Percentiles rank a stretch among this genome's conserved stretches.
Evolutionary conservation across 1,139 yeast species (phyloP).

Genomic region (Pneumocystis murina): DNA sequence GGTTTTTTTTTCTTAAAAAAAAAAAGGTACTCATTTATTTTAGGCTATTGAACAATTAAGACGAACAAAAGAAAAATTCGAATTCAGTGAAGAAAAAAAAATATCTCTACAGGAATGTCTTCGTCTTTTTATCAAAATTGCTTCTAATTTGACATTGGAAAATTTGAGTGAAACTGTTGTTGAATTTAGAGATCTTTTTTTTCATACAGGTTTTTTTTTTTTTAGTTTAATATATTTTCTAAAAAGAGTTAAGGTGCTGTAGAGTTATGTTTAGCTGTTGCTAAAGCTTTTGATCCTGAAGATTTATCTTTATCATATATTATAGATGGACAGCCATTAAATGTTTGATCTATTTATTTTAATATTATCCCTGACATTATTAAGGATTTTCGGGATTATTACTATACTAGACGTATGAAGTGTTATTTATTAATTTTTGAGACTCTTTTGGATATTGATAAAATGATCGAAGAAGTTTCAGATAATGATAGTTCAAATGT

Average conservation of each 20-base stretch:
- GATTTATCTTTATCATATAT: conserved; percentile 42
- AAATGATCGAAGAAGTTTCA: conserved; percentile 33
- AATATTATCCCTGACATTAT: not conserved
- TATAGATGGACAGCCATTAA: conserved; percentile 34
- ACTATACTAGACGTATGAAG: conserved; percentile 37
- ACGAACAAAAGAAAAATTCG: conserved; percentile 41
- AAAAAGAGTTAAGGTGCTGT: conserved; percentile 45
- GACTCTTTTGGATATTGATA: conserved; percentile 57
- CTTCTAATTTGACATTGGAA: conserved; percentile 61
- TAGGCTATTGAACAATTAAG: conserved; percentile 76
- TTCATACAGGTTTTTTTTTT: conserved; percentile 32
- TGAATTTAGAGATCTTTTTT: conserved; percentile 63
- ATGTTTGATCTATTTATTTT: conserved; percentile 13
- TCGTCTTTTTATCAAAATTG: conserved; percentile 61
- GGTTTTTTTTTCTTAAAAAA: not conserved
- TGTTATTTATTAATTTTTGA: conserved; percentile 63
- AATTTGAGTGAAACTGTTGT: conserved; percentile 67
- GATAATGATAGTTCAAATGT: conserved; percentile 21
- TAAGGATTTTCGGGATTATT: conserved; percentile 32
- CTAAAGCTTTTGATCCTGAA: conserved; percentile 50
- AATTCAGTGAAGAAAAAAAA: conserved; percentile 52
- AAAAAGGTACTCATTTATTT: not conserved
- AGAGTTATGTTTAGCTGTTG: conserved; percentile 63
- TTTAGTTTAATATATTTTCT: not conserved
- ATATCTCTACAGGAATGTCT: conserved; percentile 66